phyloP scores from a whole-genome alignment of 352 stramenopile species.

The Phytophthora foliorum region DNA sequence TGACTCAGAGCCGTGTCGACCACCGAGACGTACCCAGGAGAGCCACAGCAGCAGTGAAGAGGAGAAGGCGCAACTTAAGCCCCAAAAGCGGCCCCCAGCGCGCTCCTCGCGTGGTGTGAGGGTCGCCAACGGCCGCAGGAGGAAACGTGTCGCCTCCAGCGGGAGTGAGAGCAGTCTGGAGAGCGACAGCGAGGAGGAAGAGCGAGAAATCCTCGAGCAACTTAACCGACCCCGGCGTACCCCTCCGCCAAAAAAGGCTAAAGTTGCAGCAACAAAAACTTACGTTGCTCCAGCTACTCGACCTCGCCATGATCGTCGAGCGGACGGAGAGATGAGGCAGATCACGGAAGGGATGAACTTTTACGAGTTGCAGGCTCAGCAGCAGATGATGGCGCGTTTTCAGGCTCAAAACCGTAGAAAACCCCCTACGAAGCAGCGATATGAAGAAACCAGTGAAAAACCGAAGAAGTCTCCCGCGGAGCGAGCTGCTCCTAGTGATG shows the following conservation, averaged over 20 bases:
- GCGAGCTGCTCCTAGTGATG: not conserved
- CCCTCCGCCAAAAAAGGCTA: slow-evolving; percentile 10
- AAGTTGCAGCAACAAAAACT: slow-evolving; percentile 29
- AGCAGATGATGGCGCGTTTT: slow-evolving; percentile 53
- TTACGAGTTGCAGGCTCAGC: slow-evolving; percentile 61
- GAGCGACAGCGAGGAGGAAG: slow-evolving; percentile 20
- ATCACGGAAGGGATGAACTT: slow-evolving; percentile 57
- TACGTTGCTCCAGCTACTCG: slow-evolving; percentile 10
- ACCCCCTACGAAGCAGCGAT: slow-evolving; percentile 6
- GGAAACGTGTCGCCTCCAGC: slow-evolving; percentile 19
- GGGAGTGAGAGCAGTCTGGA: slow-evolving; percentile 25
- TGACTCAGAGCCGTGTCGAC: slow-evolving; percentile 17
- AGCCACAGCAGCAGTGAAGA: slow-evolving; percentile 19
- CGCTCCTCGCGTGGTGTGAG: slow-evolving; percentile 7
- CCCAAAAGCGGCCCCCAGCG: not conserved
- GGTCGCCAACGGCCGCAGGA: slow-evolving; percentile 1
- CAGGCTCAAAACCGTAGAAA: slow-evolving; percentile 42
- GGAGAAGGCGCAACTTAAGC: slow-evolving; percentile 25
- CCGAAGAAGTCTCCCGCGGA: not conserved
- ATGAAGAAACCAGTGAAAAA: not conserved
- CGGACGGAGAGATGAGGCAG: slow-evolving; percentile 22
- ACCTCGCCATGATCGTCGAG: not conserved
- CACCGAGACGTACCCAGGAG: not conserved
- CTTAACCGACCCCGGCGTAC: slow-evolving; percentile 5
- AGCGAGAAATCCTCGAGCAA: slow-evolving; percentile 15